These are phyloP conservation scores for Noccaea caerulescens DNA, from an alignment of 345 rosid species.

Conservation along the genomic window DNA sequence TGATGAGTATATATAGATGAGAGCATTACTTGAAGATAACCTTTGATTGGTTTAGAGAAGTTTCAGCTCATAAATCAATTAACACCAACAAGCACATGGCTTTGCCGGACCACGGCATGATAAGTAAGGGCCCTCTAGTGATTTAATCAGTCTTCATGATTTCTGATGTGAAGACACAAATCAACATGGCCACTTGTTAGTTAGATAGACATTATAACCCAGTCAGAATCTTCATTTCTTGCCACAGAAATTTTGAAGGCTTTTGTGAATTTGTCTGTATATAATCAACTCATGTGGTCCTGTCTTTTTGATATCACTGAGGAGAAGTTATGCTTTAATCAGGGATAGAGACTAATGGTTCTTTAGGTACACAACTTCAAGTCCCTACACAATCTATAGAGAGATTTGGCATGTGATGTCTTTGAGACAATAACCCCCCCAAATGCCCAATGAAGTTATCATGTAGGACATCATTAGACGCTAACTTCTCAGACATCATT, in stretches of 20 bases:
- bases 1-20: constrained; percentile 39
- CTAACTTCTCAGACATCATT: constrained; percentile 45
- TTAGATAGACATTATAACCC: constrained; percentile 37
- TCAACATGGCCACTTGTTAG: constrained; percentile 41
- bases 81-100: constrained; percentile 43
- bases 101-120: constrained; percentile 46
- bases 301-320: constrained; percentile 35
- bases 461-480: constrained; percentile 40
- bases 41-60: constrained; percentile 21
- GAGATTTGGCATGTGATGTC: constrained; percentile 41
- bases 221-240: constrained; percentile 35
- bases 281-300: constrained; percentile 42
- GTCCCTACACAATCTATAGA: constrained; percentile 44
- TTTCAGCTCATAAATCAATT: constrained; percentile 22
- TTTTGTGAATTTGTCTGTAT: constrained; percentile 33
- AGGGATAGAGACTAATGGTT: constrained; percentile 39
- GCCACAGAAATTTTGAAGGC: constrained; percentile 40
- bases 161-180: constrained; percentile 33
- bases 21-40: constrained; percentile 25
- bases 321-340: constrained; percentile 30
- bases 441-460: constrained; percentile 39
- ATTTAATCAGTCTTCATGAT: constrained; percentile 14
- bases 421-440: constrained; percentile 38
- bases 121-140: constrained; percentile 34
- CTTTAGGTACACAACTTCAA: constrained; percentile 41